These are phyloP conservation scores for Fusarium chaquense DNA, from an alignment of 2,329 filamentous ascomycete species.

Conservation along the genomic window DNA sequence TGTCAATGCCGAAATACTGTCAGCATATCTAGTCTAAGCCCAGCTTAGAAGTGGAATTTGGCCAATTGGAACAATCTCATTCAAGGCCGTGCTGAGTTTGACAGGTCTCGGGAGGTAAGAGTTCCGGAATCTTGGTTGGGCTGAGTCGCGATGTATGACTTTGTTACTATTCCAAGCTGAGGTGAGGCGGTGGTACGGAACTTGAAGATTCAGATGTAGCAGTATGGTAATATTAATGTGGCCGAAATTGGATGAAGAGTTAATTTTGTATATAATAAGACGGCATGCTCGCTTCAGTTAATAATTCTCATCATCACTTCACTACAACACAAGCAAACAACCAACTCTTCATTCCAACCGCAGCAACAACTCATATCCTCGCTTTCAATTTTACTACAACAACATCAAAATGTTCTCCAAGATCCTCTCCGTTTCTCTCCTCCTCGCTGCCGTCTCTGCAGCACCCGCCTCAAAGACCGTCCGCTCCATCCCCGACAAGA, in stretches of 20 bases:
- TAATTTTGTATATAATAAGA: slow-evolving; percentile 40
- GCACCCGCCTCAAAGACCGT: slow-evolving; percentile 51
- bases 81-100: not conserved
- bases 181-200: not conserved
- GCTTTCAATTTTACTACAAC: not conserved
- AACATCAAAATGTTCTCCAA: slow-evolving; percentile 52
- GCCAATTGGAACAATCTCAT: not conserved
- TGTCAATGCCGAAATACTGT: slow-evolving; percentile 17
- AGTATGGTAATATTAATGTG: not conserved
- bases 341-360: slow-evolving; percentile 4
- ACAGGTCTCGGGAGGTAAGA: slow-evolving; percentile 15
- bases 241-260: not conserved
- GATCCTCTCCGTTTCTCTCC: slow-evolving; percentile 46
- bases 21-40: slow-evolving; percentile 33
- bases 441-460: slow-evolving; percentile 50
- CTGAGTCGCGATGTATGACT: slow-evolving; percentile 14
- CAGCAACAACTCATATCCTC: not conserved
- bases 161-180: slow-evolving; percentile 36
- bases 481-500: slow-evolving; percentile 47
- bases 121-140: slow-evolving; percentile 18
- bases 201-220: not conserved
- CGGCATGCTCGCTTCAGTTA: slow-evolving; percentile 12
- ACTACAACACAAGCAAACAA: slow-evolving; percentile 18
- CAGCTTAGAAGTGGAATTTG: not conserved
- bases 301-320: slow-evolving; percentile 31